Percentiles rank a stretch among this genome's conserved stretches.
Conservation (phyloP, 2,329 filamentous ascomycete genomes). For the Fusarium anguioides region DNA sequence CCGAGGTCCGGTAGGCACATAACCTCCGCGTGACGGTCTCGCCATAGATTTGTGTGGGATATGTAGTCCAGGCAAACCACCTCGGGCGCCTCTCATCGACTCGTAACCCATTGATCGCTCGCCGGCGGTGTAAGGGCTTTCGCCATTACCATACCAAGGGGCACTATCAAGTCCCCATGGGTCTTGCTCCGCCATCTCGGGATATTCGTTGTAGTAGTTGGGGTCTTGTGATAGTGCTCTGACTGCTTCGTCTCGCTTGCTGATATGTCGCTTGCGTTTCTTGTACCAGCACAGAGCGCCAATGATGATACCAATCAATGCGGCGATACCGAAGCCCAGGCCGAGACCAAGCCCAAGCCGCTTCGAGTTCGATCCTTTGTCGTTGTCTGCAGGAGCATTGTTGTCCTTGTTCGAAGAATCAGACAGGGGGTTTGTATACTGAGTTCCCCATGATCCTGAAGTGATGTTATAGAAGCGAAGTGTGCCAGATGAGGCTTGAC, state of each 20-base stretch:
- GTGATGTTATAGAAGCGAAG: constrained; percentile 68
- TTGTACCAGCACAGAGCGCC: constrained; percentile 64
- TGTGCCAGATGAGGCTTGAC: constrained; percentile 45
- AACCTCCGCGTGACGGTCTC: constrained; percentile 47
- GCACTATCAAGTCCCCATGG: constrained; percentile 42
- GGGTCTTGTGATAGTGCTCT: constrained; percentile 63
- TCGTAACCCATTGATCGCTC: constrained; percentile 62
- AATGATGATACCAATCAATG: constrained; percentile 59
- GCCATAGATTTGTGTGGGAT: constrained; percentile 51
- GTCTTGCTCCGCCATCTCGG: constrained; percentile 59
- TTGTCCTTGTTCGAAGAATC: constrained; percentile 13
- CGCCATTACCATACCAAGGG: constrained; percentile 59
- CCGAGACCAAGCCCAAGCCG: constrained; percentile 56
- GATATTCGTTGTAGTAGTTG: constrained; percentile 56
- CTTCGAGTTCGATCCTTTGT: constrained; percentile 38
- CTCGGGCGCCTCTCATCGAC: constrained; percentile 54
- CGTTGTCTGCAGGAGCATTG: constrained; percentile 40
- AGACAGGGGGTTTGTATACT: constrained; percentile 60
- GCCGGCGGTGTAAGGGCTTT: constrained; percentile 55
- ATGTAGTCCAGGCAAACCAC: constrained; percentile 40
- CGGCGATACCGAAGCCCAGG: constrained; percentile 68
- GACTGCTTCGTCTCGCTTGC: constrained; percentile 59
- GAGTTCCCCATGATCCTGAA: constrained; percentile 63
- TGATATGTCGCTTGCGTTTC: constrained; percentile 50
- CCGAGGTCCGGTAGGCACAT: constrained; percentile 48